Percentiles rank a stretch among this genome's conserved stretches.
phyloP scores from a whole-genome alignment of 176 grass and related monocot species.

The Oryza meyeriana region DNA sequence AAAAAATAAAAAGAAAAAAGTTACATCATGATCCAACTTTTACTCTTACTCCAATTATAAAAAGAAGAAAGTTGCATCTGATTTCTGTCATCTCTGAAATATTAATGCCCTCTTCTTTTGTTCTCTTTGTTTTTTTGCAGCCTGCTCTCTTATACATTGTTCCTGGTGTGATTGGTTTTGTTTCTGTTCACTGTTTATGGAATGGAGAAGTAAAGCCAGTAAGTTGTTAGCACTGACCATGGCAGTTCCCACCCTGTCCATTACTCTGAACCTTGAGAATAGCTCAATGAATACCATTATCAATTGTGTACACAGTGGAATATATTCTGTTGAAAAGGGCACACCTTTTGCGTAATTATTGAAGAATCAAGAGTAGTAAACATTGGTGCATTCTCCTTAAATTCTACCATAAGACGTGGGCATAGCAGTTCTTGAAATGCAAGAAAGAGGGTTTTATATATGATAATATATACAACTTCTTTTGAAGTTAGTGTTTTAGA shows the following conservation, averaged over 20 bases:
- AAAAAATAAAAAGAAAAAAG: background rate
- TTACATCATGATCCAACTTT: background rate
- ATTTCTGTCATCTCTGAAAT: background rate
- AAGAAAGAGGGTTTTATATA: background rate
- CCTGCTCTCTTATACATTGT: constrained; percentile 87
- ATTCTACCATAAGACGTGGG: background rate
- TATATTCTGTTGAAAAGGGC: background rate
- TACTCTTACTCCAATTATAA: background rate
- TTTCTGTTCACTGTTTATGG: constrained; percentile 74
- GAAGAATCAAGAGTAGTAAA: background rate
- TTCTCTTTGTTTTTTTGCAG: constrained; percentile 28
- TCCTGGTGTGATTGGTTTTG: constrained; percentile 79
- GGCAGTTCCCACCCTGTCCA: background rate
- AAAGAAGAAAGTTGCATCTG: background rate
- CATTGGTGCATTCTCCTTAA: background rate
- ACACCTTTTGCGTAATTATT: background rate
- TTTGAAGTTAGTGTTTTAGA: background rate
- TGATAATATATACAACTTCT: background rate
- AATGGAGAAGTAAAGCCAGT: constrained; percentile 82
- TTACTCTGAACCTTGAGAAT: background rate
- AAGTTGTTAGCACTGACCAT: constrained; percentile 9
- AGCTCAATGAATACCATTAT: background rate
- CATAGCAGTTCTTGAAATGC: background rate
- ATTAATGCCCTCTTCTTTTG: background rate
- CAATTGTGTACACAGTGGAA: background rate